phyloP scores from a whole-genome alignment of 192 early-diverging fungal genomes.

The Entophlyctis luteolus region DNA sequence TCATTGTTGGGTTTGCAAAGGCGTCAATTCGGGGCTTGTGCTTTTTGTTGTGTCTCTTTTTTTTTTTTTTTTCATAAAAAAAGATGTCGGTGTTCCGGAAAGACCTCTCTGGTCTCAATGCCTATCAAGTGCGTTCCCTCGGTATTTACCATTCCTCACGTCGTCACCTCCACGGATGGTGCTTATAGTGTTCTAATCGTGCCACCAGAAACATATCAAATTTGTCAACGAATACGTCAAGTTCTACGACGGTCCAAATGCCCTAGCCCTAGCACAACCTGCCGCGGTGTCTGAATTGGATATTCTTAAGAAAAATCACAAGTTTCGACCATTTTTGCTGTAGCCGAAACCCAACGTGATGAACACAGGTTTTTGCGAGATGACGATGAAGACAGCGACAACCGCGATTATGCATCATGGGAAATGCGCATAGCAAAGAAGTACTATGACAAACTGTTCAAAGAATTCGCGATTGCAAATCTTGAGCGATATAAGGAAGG shows the following conservation, averaged over 20 bases:
- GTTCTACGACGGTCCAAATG: constrained; percentile 35
- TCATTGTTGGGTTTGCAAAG: neutral
- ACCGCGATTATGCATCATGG: constrained; percentile 42
- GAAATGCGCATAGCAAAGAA: constrained; percentile 75
- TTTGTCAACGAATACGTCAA: constrained; percentile 57
- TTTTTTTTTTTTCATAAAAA: neutral
- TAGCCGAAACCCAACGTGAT: neutral
- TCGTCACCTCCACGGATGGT: too few species aligned
- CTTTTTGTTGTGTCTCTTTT: neutral
- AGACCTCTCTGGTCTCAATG: neutral
- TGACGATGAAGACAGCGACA: constrained; percentile 1
- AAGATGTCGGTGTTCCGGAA: constrained; percentile 6
- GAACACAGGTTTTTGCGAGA: neutral
- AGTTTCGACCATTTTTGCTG: constrained; percentile 37
- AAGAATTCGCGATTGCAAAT: constrained; percentile 76
- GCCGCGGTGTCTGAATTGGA: constrained; percentile 47
- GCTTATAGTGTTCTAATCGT: too few species aligned
- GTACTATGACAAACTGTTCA: constrained; percentile 82
- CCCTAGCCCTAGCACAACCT: neutral
- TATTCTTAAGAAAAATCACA: constrained; percentile 67
- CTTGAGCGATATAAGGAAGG: constrained; percentile 69
- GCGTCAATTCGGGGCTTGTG: neutral
- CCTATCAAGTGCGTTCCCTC: neutral
- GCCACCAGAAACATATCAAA: constrained; percentile 47
- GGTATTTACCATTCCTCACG: neutral